Evolutionary conservation across 306 rosid species (phyloP), one percentile per base, ranked within the genome.

Genomic region (Prunus campanulata): DNA sequence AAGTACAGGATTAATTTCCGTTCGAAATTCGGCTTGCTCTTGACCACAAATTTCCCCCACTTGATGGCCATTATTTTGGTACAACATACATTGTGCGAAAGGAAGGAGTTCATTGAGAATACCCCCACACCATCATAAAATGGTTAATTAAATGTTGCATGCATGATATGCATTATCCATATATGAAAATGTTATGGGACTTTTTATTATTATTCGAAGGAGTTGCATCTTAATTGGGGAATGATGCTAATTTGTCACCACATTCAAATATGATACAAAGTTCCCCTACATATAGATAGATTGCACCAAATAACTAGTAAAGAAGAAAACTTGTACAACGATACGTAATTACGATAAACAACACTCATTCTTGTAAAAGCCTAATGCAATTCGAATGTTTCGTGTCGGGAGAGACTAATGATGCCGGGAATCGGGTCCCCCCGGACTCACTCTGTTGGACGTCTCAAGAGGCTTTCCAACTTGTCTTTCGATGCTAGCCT

Each of bases 391-490:
- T 57, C 14, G 30, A 60, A 60, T 60, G 39, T 6, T 25, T 25
- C 10, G 6, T 12, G 8, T 22, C 10, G 35, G 9, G 66, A 27
- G 3, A 2, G 18, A 60, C 22, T 63, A 30, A 42, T 86, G 88
- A 42, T 86, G 88, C 13, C 20, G 66, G 3, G 83, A 83, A 66
- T 86, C 86, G 11, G 88, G 88, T 62, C 86, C 84, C 2, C 88
- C 86, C 0, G 88, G 90, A 70, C 74, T 81, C 22, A 3, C 5
- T 47, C 84, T 74, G 60, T 86, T 69, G 44, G 76, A 24, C 59
- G 44, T 39, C 44, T 46, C 81, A 39, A 52, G 52, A 59, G 3
- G 30, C 52, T 30, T 30, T 60, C 42, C 79, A 10, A 11, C 66
- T 64, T 70, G 84, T 52, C 71, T 77, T 16, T 35, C 76, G 12